phyloP scores from a whole-genome alignment of 1,139 yeast genomes.

The Pichia sp. region DNA sequence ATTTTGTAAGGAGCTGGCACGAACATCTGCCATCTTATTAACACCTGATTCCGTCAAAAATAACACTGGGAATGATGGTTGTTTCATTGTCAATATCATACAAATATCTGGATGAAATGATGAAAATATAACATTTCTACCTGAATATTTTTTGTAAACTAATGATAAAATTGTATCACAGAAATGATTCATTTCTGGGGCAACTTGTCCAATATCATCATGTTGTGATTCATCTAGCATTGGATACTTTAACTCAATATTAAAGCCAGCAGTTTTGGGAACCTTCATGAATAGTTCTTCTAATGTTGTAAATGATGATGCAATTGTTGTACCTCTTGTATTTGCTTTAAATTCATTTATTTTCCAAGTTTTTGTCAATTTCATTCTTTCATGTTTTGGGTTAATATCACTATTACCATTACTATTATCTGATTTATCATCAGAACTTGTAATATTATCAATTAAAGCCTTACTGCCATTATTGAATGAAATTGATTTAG shows the following conservation, averaged over 20 bases:
- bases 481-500: conserved; percentile 21
- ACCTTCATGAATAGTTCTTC: conserved; percentile 76
- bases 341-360: conserved; percentile 86
- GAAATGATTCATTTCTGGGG: conserved; percentile 79
- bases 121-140: conserved; percentile 83
- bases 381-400: conserved; percentile 61
- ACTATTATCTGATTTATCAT: neutral
- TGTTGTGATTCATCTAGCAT: conserved; percentile 89
- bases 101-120: conserved; percentile 96
- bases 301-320: conserved; percentile 85
- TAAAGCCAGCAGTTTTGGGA: conserved; percentile 83
- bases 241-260: conserved; percentile 92
- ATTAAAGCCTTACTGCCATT: neutral
- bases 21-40: conserved; percentile 72
- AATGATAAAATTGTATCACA: conserved; percentile 76
- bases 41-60: conserved; percentile 90
- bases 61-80: conserved; percentile 86
- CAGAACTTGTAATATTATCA: neutral
- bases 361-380: conserved; percentile 81
- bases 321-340: conserved; percentile 81
- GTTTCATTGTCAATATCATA: conserved; percentile 76
- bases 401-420: conserved; percentile 16
- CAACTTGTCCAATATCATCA: conserved; percentile 84
- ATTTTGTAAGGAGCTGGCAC: conserved; percentile 84
- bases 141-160: conserved; percentile 72